A percentile compares a stretch with the other conserved stretches of the same genome.
phyloP scores from a whole-genome alignment of 2,329 filamentous ascomycete genomes.

The Daldinia sp. region DNA sequence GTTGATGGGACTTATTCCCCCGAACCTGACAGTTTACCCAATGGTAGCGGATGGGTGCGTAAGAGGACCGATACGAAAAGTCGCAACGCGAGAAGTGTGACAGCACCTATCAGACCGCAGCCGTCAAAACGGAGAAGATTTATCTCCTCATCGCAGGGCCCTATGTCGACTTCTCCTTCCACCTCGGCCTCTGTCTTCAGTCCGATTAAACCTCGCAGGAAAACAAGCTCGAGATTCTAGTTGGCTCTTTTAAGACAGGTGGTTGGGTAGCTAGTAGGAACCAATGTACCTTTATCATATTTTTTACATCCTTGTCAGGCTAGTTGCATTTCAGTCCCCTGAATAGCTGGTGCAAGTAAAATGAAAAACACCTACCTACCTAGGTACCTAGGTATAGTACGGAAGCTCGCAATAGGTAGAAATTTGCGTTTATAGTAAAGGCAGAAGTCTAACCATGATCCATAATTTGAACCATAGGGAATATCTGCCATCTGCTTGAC shows the following conservation, averaged over 20 bases:
- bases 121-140: constrained; percentile 12
- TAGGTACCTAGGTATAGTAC: neutral
- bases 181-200: constrained; percentile 11
- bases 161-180: constrained; percentile 9
- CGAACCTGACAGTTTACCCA: constrained; percentile 33
- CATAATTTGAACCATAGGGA: neutral
- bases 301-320: neutral
- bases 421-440: neutral
- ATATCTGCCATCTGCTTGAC: neutral
- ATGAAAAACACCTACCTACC: neutral
- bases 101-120: constrained; percentile 29
- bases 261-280: neutral
- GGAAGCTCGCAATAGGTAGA: neutral
- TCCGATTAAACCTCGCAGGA: constrained; percentile 35
- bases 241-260: neutral
- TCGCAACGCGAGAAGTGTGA: constrained; percentile 27
- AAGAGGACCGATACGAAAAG: constrained; percentile 38
- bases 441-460: neutral
- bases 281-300: neutral
- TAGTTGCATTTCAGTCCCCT: neutral
- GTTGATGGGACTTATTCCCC: constrained; percentile 54
- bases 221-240: constrained; percentile 42
- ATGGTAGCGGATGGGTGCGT: constrained; percentile 44
- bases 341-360: neutral
- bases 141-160: constrained; percentile 37